phyloP scores from a whole-genome alignment of 805 yeast genomes.

The Candida qinlingensis region DNA sequence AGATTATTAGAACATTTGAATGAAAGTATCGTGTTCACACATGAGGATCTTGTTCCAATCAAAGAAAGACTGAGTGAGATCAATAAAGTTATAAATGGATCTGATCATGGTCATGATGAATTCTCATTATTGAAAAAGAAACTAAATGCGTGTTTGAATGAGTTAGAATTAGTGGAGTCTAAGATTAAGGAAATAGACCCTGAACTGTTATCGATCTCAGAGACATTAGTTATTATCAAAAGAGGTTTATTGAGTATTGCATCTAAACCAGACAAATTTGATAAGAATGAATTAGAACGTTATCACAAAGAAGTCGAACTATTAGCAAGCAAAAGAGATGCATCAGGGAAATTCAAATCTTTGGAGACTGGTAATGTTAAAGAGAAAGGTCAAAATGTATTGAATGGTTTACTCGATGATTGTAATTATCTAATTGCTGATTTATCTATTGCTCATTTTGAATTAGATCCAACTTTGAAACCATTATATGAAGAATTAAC shows the following conservation, averaged over 20 bases:
- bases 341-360: conserved; percentile 48
- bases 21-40: conserved; percentile 78
- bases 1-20: conserved; percentile 76
- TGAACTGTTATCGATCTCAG: conserved; percentile 41
- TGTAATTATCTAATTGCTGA: conserved; percentile 74
- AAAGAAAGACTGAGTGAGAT: conserved; percentile 69
- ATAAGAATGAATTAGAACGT: conserved; percentile 27
- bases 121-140: conserved; percentile 58
- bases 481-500: conserved; percentile 60
- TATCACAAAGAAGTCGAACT: conserved; percentile 35
- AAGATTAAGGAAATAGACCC: conserved; percentile 50
- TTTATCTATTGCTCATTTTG: conserved; percentile 39
- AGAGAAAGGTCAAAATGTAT: conserved; percentile 40
- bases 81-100: conserved; percentile 42
- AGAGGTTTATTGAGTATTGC: conserved; percentile 53
- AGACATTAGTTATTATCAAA: conserved; percentile 57
- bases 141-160: conserved; percentile 54
- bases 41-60: conserved; percentile 78
- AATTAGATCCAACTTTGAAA: conserved; percentile 45
- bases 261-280: conserved; percentile 31
- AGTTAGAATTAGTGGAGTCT: conserved; percentile 51
- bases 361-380: conserved; percentile 29
- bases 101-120: conserved; percentile 38
- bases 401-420: conserved; percentile 77
- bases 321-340: conserved; percentile 46